These are phyloP conservation scores for Lichtheimia ramosa DNA, from an alignment of 371 early-diverging fungal genomes.

Conservation along the genomic window DNA sequence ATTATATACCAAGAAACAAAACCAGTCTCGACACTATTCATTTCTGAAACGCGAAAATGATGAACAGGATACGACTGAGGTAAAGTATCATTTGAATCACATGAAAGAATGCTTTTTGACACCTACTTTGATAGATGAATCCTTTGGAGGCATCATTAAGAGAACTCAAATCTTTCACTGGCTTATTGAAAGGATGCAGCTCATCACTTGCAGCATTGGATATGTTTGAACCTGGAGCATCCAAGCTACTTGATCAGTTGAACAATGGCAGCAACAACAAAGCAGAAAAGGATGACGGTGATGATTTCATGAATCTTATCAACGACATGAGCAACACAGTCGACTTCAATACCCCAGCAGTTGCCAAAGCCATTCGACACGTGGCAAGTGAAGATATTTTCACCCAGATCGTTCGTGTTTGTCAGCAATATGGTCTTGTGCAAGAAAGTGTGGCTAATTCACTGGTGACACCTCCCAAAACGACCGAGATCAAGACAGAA, in stretches of 20 bases:
- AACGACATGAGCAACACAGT: conserved; percentile 29
- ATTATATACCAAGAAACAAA: background rate
- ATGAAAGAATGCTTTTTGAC: no score
- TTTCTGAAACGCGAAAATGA: background rate
- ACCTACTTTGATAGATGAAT: conserved; percentile 21
- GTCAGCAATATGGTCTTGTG: conserved; percentile 33
- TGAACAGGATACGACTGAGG: background rate
- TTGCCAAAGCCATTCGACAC: conserved; percentile 31
- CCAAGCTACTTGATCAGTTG: conserved; percentile 23
- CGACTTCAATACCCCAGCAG: conserved; percentile 26
- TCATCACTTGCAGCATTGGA: conserved; percentile 28
- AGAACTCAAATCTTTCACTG: conserved; percentile 42
- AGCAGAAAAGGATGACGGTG: conserved; percentile 24
- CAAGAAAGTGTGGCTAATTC: conserved; percentile 21
- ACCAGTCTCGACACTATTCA: background rate
- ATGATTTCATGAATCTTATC: conserved; percentile 44
- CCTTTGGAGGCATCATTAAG: conserved; percentile 39
- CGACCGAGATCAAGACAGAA: background rate
- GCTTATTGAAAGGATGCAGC: conserved; percentile 48
- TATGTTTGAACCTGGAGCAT: conserved; percentile 28
- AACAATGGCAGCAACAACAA: conserved; percentile 15
- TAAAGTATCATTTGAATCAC: no score
- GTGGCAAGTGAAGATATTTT: conserved; percentile 36
- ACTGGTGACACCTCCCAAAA: conserved; percentile 16
- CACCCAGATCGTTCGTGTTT: conserved; percentile 34